Evolutionary conservation across 2,329 filamentous ascomycete species (phyloP).

Genomic region (Tolypocladium nubicola): DNA sequence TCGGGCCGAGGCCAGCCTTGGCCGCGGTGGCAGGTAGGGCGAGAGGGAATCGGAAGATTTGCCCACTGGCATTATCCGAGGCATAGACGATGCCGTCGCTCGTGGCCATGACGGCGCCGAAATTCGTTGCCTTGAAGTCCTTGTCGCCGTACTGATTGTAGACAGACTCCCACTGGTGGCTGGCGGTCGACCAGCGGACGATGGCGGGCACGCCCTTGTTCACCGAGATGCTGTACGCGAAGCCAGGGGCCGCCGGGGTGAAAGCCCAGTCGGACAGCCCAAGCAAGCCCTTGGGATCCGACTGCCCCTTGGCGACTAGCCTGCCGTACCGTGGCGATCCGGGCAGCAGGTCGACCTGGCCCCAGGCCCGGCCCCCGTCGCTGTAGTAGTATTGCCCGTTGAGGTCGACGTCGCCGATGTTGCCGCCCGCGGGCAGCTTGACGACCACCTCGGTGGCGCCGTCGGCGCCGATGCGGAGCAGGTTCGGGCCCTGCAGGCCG

Average conservation of each 20-base stretch:
- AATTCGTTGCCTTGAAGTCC: not conserved
- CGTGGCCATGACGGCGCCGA: constrained; percentile 3
- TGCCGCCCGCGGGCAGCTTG: not conserved
- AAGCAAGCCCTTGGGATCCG: not conserved
- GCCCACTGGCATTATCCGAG: not conserved
- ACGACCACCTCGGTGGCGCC: not conserved
- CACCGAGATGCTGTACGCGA: constrained; percentile 1
- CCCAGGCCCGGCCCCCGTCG: not conserved
- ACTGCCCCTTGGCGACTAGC: not conserved
- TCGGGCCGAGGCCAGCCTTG: not conserved
- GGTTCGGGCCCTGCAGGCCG: no score
- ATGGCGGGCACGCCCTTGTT: not conserved
- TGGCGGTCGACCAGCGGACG: not conserved
- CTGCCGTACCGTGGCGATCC: not conserved
- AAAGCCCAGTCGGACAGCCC: not conserved
- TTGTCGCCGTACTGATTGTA: not conserved
- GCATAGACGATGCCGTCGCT: constrained; percentile 4
- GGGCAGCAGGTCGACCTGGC: constrained; percentile 2
- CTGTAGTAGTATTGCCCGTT: constrained; percentile 1
- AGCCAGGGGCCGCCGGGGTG: not conserved
- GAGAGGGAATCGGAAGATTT: not conserved
- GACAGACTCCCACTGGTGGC: not conserved
- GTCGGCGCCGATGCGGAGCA: constrained; percentile 1
- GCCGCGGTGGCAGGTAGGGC: not conserved
- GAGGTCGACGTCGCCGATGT: constrained; percentile 3